A percentile compares a stretch with the other conserved stretches of the same genome.
phyloP scores from a whole-genome alignment of 306 rosid genomes.

The Acacia confusa region DNA sequence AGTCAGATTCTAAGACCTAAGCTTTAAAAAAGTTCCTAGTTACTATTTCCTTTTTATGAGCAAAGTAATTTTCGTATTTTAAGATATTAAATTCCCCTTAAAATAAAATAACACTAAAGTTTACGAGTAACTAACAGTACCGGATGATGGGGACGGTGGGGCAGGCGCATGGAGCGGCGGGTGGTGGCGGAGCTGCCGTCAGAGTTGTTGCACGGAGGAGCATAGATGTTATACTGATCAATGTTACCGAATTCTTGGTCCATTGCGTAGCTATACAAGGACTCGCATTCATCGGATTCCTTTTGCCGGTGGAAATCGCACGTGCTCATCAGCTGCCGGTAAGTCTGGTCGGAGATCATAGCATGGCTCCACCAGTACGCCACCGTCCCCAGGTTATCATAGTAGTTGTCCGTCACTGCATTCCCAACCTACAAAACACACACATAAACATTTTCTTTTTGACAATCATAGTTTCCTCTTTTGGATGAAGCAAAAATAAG shows the following conservation, averaged over 20 bases:
- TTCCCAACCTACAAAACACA: slow-evolving; percentile 69
- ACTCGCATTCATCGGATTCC: slow-evolving; percentile 82
- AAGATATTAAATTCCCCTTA: too few relatives aligned
- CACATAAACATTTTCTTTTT: neutral
- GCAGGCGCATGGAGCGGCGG: slow-evolving; percentile 63
- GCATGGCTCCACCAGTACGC: slow-evolving; percentile 99
- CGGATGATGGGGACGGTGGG: slow-evolving; percentile 65
- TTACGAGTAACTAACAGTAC: slow-evolving; percentile 23
- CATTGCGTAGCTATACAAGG: slow-evolving; percentile 85
- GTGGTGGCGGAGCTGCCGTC: slow-evolving; percentile 57
- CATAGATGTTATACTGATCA: slow-evolving; percentile 95
- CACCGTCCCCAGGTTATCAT: slow-evolving; percentile 91
- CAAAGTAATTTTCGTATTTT: too few relatives aligned
- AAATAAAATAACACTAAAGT: too few relatives aligned
- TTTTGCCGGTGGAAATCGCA: slow-evolving; percentile 81
- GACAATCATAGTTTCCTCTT: neutral
- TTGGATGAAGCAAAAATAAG: neutral
- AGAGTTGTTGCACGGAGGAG: slow-evolving; percentile 84
- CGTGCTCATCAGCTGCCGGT: slow-evolving; percentile 66
- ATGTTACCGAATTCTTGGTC: slow-evolving; percentile 92
- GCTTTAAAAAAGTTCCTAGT: too few relatives aligned
- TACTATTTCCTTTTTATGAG: neutral
- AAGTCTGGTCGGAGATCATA: slow-evolving; percentile 93
- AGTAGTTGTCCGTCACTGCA: slow-evolving; percentile 94
- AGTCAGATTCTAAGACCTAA: neutral